Percentiles rank a stretch among this genome's conserved stretches.
Conservation (phyloP, 495 filamentous ascomycete species). For the Hyaloscypha bicolor region DNA sequence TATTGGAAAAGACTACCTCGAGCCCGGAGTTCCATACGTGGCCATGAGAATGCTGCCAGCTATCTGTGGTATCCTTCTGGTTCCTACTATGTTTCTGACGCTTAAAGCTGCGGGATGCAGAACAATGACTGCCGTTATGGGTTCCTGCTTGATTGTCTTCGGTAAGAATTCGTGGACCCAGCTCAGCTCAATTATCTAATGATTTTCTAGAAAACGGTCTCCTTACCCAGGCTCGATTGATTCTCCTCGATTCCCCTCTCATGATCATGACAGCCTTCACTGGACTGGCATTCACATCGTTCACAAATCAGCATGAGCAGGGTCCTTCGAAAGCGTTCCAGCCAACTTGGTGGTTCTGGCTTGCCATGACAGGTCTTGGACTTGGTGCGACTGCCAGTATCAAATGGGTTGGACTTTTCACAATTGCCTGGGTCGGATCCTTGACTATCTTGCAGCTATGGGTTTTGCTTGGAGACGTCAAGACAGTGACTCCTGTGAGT, state of each 20-base stretch:
- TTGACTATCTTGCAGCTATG: conserved; percentile 92
- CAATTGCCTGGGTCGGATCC: conserved; percentile 95
- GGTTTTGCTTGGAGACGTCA: conserved; percentile 88
- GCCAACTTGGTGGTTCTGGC: conserved; percentile 97
- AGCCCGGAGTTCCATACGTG: conserved; percentile 93
- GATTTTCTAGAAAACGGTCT: conserved; percentile 79
- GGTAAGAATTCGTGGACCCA: conserved; percentile 49
- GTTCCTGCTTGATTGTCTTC: conserved; percentile 85
- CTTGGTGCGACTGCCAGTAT: conserved; percentile 92
- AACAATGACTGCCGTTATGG: conserved; percentile 78
- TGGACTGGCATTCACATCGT: conserved; percentile 85
- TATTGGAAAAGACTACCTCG: conserved; percentile 97
- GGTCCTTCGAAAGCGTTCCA: conserved; percentile 85
- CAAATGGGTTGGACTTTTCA: conserved; percentile 99
- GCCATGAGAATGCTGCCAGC: conserved; percentile 96
- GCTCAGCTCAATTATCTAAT: conserved; percentile 12
- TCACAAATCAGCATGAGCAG: conserved; percentile 95
- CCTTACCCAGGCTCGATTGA: conserved; percentile 90
- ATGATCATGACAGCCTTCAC: conserved; percentile 94
- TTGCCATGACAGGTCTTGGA: conserved; percentile 80
- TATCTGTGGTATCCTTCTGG: conserved; percentile 79
- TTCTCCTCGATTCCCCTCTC: conserved; percentile 92
- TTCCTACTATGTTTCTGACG: conserved; percentile 91
- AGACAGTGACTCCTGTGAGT: conserved; percentile 67
- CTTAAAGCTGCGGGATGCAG: conserved; percentile 89